Conservation (phyloP, 495 filamentous ascomycete species). For the Penicillium longicatenatum region DNA sequence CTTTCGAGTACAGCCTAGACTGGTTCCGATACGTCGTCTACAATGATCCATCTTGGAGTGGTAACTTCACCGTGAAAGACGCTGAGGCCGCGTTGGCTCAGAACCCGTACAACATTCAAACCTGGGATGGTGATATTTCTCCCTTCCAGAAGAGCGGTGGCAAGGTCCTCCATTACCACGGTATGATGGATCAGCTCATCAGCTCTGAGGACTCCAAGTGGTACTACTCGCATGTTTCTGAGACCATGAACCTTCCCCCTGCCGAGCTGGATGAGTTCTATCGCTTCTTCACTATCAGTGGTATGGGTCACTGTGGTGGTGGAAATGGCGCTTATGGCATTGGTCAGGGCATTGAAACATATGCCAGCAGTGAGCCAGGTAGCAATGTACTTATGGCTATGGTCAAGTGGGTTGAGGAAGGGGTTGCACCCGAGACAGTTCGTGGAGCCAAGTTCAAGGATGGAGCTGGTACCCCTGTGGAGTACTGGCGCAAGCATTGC, state of each 20-base stretch:
- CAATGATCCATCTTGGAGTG: constrained; percentile 47
- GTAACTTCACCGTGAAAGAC: constrained; percentile 35
- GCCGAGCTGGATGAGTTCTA: constrained; percentile 57
- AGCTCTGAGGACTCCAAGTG: constrained; percentile 44
- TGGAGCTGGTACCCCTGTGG: constrained; percentile 24
- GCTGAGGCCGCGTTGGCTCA: constrained; percentile 25
- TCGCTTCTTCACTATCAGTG: constrained; percentile 61
- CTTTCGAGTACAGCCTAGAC: constrained; percentile 43
- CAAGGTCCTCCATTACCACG: constrained; percentile 55
- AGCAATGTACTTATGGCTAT: constrained; percentile 56
- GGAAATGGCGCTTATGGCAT: constrained; percentile 57
- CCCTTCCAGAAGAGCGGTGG: constrained; percentile 39
- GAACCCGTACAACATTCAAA: constrained; percentile 52
- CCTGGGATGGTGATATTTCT: constrained; percentile 51
- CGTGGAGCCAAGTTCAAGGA: constrained; percentile 52
- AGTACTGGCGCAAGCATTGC: constrained; percentile 45
- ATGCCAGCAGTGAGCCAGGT: constrained; percentile 33
- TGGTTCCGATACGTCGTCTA: constrained; percentile 60
- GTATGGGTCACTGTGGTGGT: constrained; percentile 54
- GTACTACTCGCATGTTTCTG: constrained; percentile 47
- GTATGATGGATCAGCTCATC: constrained; percentile 48
- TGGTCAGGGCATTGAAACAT: constrained; percentile 42
- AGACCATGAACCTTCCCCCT: constrained; percentile 44
- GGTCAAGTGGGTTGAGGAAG: constrained; percentile 63
- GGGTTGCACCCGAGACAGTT: constrained; percentile 54